Evolutionary conservation across 352 stramenopile species (phyloP).

Genomic region (Globisporangium apiculatum): DNA sequence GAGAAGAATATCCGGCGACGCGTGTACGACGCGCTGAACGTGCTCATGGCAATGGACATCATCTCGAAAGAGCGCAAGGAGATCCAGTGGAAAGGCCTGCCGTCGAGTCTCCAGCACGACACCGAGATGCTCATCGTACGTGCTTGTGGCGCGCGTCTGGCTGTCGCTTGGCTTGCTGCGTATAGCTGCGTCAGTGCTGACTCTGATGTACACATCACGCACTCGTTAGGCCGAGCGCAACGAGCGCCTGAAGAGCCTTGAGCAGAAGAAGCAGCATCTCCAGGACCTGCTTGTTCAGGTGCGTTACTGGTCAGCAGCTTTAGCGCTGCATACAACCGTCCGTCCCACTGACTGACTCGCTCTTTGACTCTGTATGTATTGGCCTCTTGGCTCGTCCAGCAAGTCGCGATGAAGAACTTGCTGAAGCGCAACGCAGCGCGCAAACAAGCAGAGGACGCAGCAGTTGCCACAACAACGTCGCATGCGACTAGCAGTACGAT

Average conservation of each 20-base stretch:
- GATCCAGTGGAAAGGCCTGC: conserved; percentile 82
- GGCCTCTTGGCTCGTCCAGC: conserved; percentile 20
- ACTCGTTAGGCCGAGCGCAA: conserved; percentile 51
- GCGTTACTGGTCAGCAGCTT: background rate
- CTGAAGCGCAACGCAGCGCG: conserved; percentile 81
- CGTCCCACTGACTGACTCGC: background rate
- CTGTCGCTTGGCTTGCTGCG: no score
- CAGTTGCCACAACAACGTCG: background rate
- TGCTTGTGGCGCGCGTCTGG: background rate
- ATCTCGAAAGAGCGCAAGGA: conserved; percentile 96
- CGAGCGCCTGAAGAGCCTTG: conserved; percentile 70
- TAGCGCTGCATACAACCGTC: background rate
- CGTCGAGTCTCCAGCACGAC: conserved; percentile 79
- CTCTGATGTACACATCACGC: no score
- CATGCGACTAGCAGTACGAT: background rate
- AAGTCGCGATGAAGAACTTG: conserved; percentile 94
- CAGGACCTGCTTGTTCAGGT: conserved; percentile 90
- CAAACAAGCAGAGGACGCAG: conserved; percentile 36
- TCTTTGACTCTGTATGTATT: background rate
- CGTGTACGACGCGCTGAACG: conserved; percentile 97
- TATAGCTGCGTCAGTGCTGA: no score
- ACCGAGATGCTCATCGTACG: conserved; percentile 79
- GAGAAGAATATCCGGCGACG: conserved; percentile 95
- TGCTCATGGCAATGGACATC: conserved; percentile 98
- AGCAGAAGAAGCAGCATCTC: conserved; percentile 88